These are phyloP conservation scores for Hypoxylon perforatum DNA, from an alignment of 495 filamentous ascomycete genomes.

Conservation along the genomic window DNA sequence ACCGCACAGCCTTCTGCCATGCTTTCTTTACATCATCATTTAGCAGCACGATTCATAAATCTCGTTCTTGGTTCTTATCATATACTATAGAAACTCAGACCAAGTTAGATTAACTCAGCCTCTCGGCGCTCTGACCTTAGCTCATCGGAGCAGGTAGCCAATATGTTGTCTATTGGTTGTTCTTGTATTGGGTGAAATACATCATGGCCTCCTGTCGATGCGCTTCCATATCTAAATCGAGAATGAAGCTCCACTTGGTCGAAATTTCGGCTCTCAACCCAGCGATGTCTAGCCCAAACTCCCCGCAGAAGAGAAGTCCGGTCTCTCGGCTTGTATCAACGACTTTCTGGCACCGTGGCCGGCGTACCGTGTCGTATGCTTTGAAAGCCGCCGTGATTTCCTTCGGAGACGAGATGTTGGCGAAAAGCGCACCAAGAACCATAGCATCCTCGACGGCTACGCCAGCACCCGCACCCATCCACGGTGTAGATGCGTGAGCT, in stretches of 20 bases:
- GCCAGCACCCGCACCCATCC: constrained; percentile 71
- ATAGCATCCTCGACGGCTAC: constrained; percentile 72
- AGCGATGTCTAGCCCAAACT: not conserved
- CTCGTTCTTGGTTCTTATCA: no score
- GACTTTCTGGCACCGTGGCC: not conserved
- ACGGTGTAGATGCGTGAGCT: constrained; percentile 69
- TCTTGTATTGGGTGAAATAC: no score
- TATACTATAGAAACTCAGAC: no score
- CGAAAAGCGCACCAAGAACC: constrained; percentile 56
- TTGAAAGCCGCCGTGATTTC: constrained; percentile 23
- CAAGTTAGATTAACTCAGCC: no score
- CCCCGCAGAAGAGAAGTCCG: not conserved
- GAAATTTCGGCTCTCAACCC: not conserved
- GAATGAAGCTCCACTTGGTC: not conserved
- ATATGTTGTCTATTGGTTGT: no score
- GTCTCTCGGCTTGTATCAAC: not conserved
- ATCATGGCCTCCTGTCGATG: constrained; percentile 2
- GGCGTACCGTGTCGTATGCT: constrained; percentile 27
- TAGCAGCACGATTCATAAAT: no score
- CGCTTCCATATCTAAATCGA: not conserved
- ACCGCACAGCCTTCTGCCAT: no score
- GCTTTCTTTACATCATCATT: no score
- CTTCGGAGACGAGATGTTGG: constrained; percentile 38
- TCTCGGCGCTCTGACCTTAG: no score
- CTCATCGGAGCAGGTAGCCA: no score